phyloP scores from a whole-genome alignment of 345 rosid species.

The Psidium guajava region DNA sequence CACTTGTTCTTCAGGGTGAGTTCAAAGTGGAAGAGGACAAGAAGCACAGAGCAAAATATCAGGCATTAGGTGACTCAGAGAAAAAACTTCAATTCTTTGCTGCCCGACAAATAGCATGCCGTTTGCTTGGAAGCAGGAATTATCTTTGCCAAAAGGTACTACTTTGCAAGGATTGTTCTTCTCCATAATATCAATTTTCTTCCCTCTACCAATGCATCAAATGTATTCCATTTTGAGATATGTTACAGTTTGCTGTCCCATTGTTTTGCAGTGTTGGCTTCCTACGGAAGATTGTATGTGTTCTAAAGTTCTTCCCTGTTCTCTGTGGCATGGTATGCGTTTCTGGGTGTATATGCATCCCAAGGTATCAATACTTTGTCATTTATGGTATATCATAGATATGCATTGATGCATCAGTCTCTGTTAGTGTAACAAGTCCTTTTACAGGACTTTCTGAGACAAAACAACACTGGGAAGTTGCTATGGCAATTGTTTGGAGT shows the following conservation, averaged over 20 bases:
- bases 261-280: slow-evolving; percentile 82
- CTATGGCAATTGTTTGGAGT: slow-evolving; percentile 87
- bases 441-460: slow-evolving; percentile 78
- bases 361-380: slow-evolving; percentile 39
- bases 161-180: background rate
- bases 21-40: slow-evolving; percentile 71
- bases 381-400: background rate
- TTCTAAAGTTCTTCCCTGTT: slow-evolving; percentile 39
- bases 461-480: slow-evolving; percentile 94
- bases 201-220: background rate
- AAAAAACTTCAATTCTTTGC: slow-evolving; percentile 66
- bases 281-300: slow-evolving; percentile 94
- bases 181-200: background rate
- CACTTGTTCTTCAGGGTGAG: slow-evolving; percentile 36
- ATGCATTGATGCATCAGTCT: background rate
- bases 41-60: slow-evolving; percentile 81
- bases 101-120: slow-evolving; percentile 85
- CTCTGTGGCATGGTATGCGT: slow-evolving; percentile 55
- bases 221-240: background rate
- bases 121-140: slow-evolving; percentile 82
- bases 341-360: slow-evolving; percentile 99
- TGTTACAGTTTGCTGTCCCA: background rate
- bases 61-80: slow-evolving; percentile 64
- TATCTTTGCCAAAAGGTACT: slow-evolving; percentile 88
- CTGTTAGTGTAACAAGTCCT: background rate